A percentile compares a stretch with the other conserved stretches of the same genome.
phyloP scores from a whole-genome alignment of 257 asterid species.

The Solanum lycopersicoides region DNA sequence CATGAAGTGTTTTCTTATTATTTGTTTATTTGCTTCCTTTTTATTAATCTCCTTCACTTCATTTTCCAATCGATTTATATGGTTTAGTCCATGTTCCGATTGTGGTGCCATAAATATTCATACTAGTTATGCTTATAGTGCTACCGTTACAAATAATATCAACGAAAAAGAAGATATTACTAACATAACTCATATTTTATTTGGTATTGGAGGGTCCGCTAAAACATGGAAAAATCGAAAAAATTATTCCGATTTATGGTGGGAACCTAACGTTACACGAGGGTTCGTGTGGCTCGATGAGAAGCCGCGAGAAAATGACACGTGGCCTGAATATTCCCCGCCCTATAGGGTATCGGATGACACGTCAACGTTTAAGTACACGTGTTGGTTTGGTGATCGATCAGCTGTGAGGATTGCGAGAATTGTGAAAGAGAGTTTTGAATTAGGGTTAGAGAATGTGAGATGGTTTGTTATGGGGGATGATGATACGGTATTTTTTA shows the following conservation, averaged over 20 bases:
- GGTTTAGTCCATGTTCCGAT: conserved; percentile 16
- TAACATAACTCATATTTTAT: conserved; percentile 48
- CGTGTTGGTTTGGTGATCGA: conserved; percentile 42
- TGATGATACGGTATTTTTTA: conserved; percentile 75
- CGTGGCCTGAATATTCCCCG: conserved; percentile 45
- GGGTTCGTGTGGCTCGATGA: conserved; percentile 79
- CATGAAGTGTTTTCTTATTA: conserved; percentile 31
- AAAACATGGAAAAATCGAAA: conserved; percentile 65
- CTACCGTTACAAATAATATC: not conserved
- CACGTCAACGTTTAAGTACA: conserved; percentile 49
- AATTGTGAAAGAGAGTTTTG: conserved; percentile 61
- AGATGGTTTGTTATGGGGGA: conserved; percentile 97
- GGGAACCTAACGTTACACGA: conserved; percentile 59
- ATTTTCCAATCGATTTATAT: conserved; percentile 15
- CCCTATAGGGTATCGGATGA: conserved; percentile 41
- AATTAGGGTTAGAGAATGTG: conserved; percentile 32
- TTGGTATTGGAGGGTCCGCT: conserved; percentile 82
- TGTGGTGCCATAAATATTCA: not conserved
- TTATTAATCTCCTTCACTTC: conserved; percentile 30
- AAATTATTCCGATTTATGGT: conserved; percentile 68
- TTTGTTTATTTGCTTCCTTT: conserved; percentile 23
- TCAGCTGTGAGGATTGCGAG: conserved; percentile 69
- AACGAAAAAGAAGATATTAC: conserved; percentile 7
- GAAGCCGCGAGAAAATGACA: conserved; percentile 6
- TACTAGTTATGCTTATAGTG: not conserved